Conservation (phyloP, 1,284 basidiomycete species). For the Porodaedalea pini region DNA sequence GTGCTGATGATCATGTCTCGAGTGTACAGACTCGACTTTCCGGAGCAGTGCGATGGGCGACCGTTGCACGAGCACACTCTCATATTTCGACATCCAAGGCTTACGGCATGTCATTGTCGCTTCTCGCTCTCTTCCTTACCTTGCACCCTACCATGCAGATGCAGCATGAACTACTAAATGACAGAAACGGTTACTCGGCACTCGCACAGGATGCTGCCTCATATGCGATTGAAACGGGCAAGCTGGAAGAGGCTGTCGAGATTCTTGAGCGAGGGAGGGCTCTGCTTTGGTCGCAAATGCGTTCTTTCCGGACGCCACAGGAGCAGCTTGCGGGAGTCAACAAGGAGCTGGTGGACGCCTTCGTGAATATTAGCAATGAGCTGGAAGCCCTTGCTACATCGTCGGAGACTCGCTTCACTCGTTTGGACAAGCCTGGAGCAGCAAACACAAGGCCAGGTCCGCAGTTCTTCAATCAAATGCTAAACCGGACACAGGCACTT, state of each 20-base stretch:
- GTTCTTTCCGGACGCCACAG: neutral
- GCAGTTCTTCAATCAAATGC: neutral
- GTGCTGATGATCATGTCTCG: no score
- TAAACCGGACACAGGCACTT: neutral
- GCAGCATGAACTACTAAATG: neutral
- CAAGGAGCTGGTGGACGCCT: neutral
- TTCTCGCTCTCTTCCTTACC: no score
- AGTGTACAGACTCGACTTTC: no score
- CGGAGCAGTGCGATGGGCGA: no score
- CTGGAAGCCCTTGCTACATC: neutral
- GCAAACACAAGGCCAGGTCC: neutral
- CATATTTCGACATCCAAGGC: no score
- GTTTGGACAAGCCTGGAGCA: neutral
- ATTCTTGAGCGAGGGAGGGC: conserved; percentile 8
- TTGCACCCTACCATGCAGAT: no score
- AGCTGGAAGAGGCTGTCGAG: neutral
- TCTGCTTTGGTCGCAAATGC: conserved; percentile 5
- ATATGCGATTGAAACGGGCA: neutral
- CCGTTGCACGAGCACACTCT: no score
- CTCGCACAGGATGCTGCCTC: neutral
- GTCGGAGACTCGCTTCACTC: neutral
- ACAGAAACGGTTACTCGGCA: neutral
- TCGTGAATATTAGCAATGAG: neutral
- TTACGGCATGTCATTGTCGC: no score
- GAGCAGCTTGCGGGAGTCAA: neutral